phyloP scores from a whole-genome alignment of 768 basidiomycete species.

The Pleurotus tuoliensis region DNA sequence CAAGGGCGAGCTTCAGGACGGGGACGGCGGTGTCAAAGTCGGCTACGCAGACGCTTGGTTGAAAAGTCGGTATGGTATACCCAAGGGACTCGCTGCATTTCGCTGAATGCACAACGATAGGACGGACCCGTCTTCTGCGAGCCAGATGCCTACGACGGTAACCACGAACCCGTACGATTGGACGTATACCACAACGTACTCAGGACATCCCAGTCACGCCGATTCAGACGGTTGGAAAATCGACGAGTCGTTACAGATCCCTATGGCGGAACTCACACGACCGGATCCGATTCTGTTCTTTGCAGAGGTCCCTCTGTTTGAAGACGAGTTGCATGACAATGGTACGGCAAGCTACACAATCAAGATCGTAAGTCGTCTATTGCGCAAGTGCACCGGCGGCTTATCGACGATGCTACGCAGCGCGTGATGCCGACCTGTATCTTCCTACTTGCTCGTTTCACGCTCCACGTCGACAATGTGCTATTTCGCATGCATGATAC shows the following conservation, averaged over 20 bases:
- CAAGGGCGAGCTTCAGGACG: slow-evolving; percentile 67
- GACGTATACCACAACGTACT: slow-evolving; percentile 93
- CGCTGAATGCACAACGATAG: slow-evolving; percentile 33
- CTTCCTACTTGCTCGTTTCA: slow-evolving; percentile 87
- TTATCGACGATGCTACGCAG: slow-evolving; percentile 33
- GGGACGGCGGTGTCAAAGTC: slow-evolving; percentile 92
- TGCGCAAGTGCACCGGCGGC: background rate
- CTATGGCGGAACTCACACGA: slow-evolving; percentile 78
- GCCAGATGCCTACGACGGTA: slow-evolving; percentile 69
- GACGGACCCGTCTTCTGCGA: slow-evolving; percentile 58
- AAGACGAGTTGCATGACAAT: slow-evolving; percentile 97
- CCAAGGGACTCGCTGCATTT: slow-evolving; percentile 1
- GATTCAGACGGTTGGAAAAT: slow-evolving; percentile 39
- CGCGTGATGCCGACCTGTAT: slow-evolving; percentile 96
- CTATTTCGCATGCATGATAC: slow-evolving; percentile 90
- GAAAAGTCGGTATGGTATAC: slow-evolving; percentile 65
- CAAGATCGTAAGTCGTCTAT: slow-evolving; percentile 70
- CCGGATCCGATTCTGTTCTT: slow-evolving; percentile 98
- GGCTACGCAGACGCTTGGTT: slow-evolving; percentile 95
- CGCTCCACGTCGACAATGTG: slow-evolving; percentile 92
- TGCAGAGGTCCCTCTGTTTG: slow-evolving; percentile 90
- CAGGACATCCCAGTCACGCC: slow-evolving; percentile 46
- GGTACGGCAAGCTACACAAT: slow-evolving; percentile 83
- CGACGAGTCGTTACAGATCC: slow-evolving; percentile 63
- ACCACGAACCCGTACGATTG: slow-evolving; percentile 91